phyloP scores from a whole-genome alignment of 768 basidiomycete genomes.

The Coprinopsis sp. region DNA sequence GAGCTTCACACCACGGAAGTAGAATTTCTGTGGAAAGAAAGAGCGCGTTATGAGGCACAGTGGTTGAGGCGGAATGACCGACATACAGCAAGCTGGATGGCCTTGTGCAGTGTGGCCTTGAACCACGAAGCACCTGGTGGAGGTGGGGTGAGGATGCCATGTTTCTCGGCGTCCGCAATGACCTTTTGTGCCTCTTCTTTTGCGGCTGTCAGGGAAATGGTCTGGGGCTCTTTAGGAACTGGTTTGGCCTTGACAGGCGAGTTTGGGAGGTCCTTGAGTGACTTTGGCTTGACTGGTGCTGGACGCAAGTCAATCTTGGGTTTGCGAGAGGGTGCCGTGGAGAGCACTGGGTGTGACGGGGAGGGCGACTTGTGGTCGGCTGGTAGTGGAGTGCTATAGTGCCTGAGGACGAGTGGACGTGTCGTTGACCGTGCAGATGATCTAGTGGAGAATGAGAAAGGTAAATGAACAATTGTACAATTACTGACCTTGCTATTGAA shows the following conservation, averaged over 20 bases:
- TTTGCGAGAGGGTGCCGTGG: slow-evolving; percentile 34
- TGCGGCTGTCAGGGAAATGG: slow-evolving; percentile 26
- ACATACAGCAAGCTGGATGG: slow-evolving; percentile 42
- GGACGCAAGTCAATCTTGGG: slow-evolving; percentile 59
- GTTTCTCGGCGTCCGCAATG: slow-evolving; percentile 57
- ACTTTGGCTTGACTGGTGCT: slow-evolving; percentile 44
- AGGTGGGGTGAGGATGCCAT: slow-evolving; percentile 65
- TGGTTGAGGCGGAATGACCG: slow-evolving; percentile 4
- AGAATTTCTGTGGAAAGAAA: slow-evolving; percentile 64
- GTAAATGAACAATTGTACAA: too few species aligned
- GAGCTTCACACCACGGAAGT: slow-evolving; percentile 69
- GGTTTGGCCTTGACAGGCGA: slow-evolving; percentile 15
- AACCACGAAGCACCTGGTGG: slow-evolving; percentile 58
- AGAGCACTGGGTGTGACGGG: slow-evolving; percentile 15
- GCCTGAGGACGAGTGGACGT: slow-evolving; percentile 3
- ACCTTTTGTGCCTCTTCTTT: slow-evolving; percentile 58
- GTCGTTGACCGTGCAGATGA: too few species aligned
- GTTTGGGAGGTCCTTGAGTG: slow-evolving; percentile 16
- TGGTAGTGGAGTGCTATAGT: slow-evolving; percentile 13
- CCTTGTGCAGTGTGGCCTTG: slow-evolving; percentile 44
- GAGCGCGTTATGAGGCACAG: background rate
- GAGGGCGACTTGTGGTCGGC: slow-evolving; percentile 10
- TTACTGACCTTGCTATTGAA: too few species aligned
- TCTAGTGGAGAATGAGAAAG: too few species aligned
- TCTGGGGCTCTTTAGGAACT: slow-evolving; percentile 4